A percentile compares a stretch with the other conserved stretches of the same genome.
Evolutionary conservation across 352 stramenopile genomes (phyloP).

Genomic region (Globisporangium echinulatum): DNA sequence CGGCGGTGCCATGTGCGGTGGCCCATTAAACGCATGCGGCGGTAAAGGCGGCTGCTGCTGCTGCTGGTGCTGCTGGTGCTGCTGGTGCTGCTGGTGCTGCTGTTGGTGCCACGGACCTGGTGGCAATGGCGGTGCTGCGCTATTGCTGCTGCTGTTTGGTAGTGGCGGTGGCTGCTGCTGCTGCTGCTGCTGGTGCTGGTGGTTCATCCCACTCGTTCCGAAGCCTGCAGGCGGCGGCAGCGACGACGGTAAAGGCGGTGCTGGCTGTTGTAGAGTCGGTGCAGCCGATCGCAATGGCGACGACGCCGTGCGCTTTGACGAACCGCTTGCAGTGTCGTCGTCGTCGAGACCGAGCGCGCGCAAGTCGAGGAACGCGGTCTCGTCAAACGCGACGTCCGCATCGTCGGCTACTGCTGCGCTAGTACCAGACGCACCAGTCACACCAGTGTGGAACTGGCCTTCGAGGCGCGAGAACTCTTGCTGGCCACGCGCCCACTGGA

Average conservation of each 20-base stretch:
- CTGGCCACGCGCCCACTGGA: conserved; percentile 77
- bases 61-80: conserved; percentile 17
- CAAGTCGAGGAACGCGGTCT: conserved; percentile 60
- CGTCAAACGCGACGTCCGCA: conserved; percentile 42
- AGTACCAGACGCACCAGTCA: too few species aligned
- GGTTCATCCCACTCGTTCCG: background rate
- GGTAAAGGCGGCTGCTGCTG: conserved; percentile 11
- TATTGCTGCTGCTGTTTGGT: conserved; percentile 1
- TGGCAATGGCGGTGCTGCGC: conserved; percentile 8
- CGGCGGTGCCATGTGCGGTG: conserved; percentile 23
- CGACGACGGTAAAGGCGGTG: conserved; percentile 17
- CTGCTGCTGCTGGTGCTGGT: background rate
- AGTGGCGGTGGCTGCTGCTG: conserved; percentile 6
- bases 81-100: conserved; percentile 19
- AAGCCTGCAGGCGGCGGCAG: conserved; percentile 14
- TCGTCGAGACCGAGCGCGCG: conserved; percentile 66
- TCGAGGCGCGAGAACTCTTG: conserved; percentile 65
- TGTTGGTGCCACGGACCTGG: conserved; percentile 28
- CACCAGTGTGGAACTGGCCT: conserved; percentile 27
- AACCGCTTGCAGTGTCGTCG: conserved; percentile 29
- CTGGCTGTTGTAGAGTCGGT: conserved; percentile 10
- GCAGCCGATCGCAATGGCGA: too few species aligned
- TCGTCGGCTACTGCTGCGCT: conserved; percentile 25
- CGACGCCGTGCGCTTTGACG: conserved; percentile 7
- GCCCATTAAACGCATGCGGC: conserved; percentile 8